Evolutionary conservation across 805 yeast genomes (phyloP), one percentile per base, ranked within the genome.

Genomic region (Tetrapisispora fleetii): DNA sequence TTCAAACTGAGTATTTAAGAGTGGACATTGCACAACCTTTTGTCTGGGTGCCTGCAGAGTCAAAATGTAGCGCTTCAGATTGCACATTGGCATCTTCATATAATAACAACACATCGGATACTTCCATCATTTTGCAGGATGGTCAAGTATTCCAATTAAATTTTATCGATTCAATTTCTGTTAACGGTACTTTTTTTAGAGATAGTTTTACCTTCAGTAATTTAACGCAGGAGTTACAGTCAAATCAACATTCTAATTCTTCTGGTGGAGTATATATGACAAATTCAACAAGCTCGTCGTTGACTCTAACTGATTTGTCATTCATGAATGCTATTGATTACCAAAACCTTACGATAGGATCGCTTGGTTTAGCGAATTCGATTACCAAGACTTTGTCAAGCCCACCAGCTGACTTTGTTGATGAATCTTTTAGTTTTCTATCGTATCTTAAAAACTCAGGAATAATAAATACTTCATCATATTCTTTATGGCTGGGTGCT

Each of bases 331-430:
- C 70, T 0, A 68, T 72, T 49, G 57, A 58, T n/a, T 62, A 77
- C 1, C 56, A 59, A 46, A 65, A 66, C 19, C 49, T 59, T 5
- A 57, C 43, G 1, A 48, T 64, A 14, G 81, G 81, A 30, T 73
- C 73, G 0, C 52, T 78, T 9, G 81, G 80, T 7, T 51, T 77
- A 1, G 72, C 74, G n/a, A 68, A 72, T 4, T 40, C 52, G 14
- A 50, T 53, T 4, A 45, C 52, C 9, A 48, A 45, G 21, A 50
- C 56, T 7, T 49, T 56, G n/a, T 40, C 43, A 11, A 51, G 49
- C 17, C 48, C 54, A 2, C 56, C 57, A 35, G 54, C 58, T 2
- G 33, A 49, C 1, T 46, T 52, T 32, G 60, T 54, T 43, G 53
- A 57, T 33, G 49, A 43, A n/a, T 49, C 56, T 40, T 54, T 64